Conservation (phyloP, 2,329 filamentous ascomycete genomes). For the Zasmidium cellare region DNA sequence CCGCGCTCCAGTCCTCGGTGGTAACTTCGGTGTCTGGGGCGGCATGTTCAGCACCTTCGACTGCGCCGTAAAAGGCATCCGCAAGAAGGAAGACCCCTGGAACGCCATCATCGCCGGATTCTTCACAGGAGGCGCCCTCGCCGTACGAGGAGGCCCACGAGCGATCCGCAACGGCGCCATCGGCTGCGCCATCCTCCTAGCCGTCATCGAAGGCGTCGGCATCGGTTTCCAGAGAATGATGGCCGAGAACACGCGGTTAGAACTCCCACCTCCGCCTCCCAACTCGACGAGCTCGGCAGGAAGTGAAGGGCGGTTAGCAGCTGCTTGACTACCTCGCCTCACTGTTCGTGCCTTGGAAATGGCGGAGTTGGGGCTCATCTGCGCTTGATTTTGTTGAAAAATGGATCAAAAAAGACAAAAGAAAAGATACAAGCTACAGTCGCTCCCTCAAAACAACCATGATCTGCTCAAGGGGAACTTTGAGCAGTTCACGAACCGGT, state of each 20-base stretch:
- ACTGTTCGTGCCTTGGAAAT: constrained; percentile 20
- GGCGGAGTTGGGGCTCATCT: constrained; percentile 25
- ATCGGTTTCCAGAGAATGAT: constrained; percentile 96
- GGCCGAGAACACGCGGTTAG: constrained; percentile 81
- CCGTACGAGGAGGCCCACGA: constrained; percentile 86
- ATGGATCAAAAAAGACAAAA: not conserved
- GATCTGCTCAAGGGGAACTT: not conserved
- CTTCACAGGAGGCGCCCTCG: constrained; percentile 90
- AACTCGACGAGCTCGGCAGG: constrained; percentile 20
- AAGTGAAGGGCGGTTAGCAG: constrained; percentile 33
- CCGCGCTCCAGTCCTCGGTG: constrained; percentile 89
- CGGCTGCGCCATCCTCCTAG: constrained; percentile 88
- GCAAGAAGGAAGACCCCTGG: constrained; percentile 95
- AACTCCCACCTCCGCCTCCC: constrained; percentile 54
- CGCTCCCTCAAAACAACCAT: not conserved
- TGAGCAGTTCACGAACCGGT: not conserved
- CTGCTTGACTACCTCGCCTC: constrained; percentile 22
- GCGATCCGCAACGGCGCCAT: constrained; percentile 94
- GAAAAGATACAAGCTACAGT: not conserved
- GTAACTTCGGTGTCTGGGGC: constrained; percentile 98
- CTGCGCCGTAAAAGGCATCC: constrained; percentile 86
- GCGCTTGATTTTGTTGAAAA: constrained; percentile 11
- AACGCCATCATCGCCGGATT: constrained; percentile 98
- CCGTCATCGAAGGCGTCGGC: constrained; percentile 95
- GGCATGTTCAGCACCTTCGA: constrained; percentile 95